phyloP scores from a whole-genome alignment of 208 protist species.

The Crithidia acanthocephali region DNA sequence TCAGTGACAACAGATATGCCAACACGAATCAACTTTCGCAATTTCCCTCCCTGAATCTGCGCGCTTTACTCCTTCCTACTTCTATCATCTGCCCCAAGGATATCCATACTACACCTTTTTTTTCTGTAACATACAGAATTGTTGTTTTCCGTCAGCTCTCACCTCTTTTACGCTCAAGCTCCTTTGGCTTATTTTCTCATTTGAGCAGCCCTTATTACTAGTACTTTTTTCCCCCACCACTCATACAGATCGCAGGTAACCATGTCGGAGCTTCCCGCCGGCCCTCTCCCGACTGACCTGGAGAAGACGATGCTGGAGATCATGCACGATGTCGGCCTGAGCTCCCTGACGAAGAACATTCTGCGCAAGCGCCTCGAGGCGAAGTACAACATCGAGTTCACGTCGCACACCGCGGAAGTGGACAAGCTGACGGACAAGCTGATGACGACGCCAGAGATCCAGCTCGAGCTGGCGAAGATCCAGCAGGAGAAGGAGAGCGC shows the following conservation, averaged over 20 bases:
- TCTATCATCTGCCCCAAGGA: too few species aligned
- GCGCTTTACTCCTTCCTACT: too few species aligned
- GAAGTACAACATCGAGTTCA: constrained; percentile 83
- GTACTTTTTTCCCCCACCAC: constrained; percentile 10
- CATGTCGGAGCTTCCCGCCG: constrained; percentile 49
- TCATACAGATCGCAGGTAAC: neutral
- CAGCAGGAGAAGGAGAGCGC: constrained; percentile 48
- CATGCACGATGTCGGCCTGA: constrained; percentile 75
- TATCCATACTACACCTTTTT: neutral
- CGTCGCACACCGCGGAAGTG: constrained; percentile 43
- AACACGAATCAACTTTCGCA: too few species aligned
- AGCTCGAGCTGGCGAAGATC: constrained; percentile 70
- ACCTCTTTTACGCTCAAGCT: neutral
- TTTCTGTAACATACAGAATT: neutral
- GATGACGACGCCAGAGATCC: constrained; percentile 64
- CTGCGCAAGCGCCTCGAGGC: constrained; percentile 63
- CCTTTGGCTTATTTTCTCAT: neutral
- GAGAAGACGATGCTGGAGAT: constrained; percentile 63
- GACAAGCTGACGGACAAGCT: constrained; percentile 46
- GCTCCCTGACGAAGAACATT: constrained; percentile 55
- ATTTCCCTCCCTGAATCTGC: too few species aligned
- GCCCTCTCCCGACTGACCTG: constrained; percentile 67
- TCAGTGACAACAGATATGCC: too few species aligned
- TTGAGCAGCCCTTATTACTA: neutral
- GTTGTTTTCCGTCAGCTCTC: neutral